These are phyloP conservation scores for Saccharomycopsis babjevae DNA, from an alignment of 805 yeast genomes.

Conservation along the genomic window DNA sequence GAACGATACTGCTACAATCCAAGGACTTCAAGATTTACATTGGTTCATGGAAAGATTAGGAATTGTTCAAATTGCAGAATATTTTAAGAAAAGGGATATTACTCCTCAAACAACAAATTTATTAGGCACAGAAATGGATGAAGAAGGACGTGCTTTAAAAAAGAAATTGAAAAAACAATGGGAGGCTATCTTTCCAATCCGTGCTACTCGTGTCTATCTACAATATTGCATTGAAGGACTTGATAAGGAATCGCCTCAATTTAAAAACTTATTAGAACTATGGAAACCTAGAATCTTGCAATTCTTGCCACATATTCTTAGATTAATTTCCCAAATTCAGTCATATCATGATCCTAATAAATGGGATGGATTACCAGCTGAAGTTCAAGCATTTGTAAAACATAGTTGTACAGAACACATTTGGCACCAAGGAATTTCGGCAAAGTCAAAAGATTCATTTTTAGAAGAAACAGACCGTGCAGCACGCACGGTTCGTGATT, in stretches of 20 bases:
- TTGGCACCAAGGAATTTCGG: slow-evolving; percentile 97
- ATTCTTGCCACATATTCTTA: slow-evolving; percentile 81
- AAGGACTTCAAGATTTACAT: slow-evolving; percentile 79
- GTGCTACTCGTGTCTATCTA: slow-evolving; percentile 89
- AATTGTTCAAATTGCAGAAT: slow-evolving; percentile 84
- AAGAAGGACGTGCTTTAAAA: slow-evolving; percentile 67
- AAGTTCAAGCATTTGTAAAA: slow-evolving; percentile 85
- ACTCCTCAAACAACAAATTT: slow-evolving; percentile 59
- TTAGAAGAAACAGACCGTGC: slow-evolving; percentile 92
- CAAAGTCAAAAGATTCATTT: slow-evolving; percentile 87
- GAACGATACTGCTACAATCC: slow-evolving; percentile 85
- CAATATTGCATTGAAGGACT: slow-evolving; percentile 93
- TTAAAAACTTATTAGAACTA: slow-evolving; percentile 52
- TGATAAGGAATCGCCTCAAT: slow-evolving; percentile 68
- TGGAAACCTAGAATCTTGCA: slow-evolving; percentile 95
- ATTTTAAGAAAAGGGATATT: slow-evolving; percentile 75
- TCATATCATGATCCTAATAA: slow-evolving; percentile 90
- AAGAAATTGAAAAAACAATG: slow-evolving; percentile 78
- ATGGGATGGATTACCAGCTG: slow-evolving; percentile 79
- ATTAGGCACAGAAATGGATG: slow-evolving; percentile 78
- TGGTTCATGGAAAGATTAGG: slow-evolving; percentile 99
- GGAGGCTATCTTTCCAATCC: slow-evolving; percentile 88
- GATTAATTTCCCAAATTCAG: slow-evolving; percentile 80
- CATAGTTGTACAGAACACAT: slow-evolving; percentile 86
- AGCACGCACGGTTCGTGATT: slow-evolving; percentile 85